Base-by-base conservation (phyloP, 495 filamentous ascomycete genomes). In the Platismatia glauca region DNA sequence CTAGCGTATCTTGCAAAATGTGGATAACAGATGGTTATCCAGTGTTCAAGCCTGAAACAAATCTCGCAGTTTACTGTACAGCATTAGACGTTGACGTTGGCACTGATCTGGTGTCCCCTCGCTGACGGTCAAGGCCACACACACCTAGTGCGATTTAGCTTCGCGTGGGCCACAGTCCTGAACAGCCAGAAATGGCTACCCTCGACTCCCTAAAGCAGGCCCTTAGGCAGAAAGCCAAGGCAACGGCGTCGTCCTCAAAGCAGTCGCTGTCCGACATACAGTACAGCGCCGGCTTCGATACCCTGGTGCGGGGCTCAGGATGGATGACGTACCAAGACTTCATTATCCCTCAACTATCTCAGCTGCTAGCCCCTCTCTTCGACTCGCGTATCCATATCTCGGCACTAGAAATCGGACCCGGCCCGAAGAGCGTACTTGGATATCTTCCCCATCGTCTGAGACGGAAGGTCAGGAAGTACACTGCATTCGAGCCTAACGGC, bases 381-480 rank as follows among this genome's bases (percentile, higher is more conserved):
- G 72, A 74, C 60, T 77, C 80, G 43, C 78, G 76, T 60, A 61
- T 38, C 62, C 59, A 64, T 55, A 75, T 86, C 65, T 85, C 81
- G 39, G 77, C 78, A 34, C 75, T 86, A 62, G 84, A 87, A 71
- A 82, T 86, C 63, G 81, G 81, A 71, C 82, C 84, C 0, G 84
- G 84, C 59, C 77, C 81, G 33, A 77, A 78, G 72, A 86, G 75
- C 62, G 48, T 86, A 33, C 71, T 87, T 66, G 79, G 76, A 67
- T 66, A 75, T 71, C 76, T 86, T 61, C 81, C 83, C 43, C 33
- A 38, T 8, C 55, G 16, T 69, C 68, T 78, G 64, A 79, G 77
- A 73, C 59, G 60, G 56, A 81, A 77, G 69, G 62, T 87, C 66
- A 70, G 29, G 35, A 78, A 35, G 70, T 86, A 86, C 63, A 69